Percentiles rank a stretch among this genome's conserved stretches.
phyloP scores from a whole-genome alignment of 169 alveolate species.

The Eimeria falciformis region DNA sequence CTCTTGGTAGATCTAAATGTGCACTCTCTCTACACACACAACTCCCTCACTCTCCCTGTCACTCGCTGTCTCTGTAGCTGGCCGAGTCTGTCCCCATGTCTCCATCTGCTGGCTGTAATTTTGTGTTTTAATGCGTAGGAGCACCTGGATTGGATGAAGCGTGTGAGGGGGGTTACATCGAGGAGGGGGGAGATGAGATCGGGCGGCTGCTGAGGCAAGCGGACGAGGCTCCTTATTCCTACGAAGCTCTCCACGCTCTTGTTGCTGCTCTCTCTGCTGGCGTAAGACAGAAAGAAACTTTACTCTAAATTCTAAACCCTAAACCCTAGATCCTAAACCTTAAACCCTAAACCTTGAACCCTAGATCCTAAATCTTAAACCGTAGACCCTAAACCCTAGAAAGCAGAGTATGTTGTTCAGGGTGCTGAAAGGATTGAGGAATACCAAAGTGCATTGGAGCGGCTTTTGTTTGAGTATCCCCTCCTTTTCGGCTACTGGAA shows the following conservation, averaged over 20 bases:
- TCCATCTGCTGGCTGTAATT: too few species aligned
- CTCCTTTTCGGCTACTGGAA: slow-evolving; percentile 80
- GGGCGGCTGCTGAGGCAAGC: slow-evolving; percentile 50
- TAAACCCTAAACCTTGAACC: not conserved
- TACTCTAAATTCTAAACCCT: not conserved
- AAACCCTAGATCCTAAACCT: not conserved
- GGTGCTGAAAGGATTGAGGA: slow-evolving; percentile 73
- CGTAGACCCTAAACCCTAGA: slow-evolving; percentile 9
- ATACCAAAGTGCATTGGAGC: slow-evolving; percentile 62
- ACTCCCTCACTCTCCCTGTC: not conserved
- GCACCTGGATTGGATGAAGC: slow-evolving; percentile 21
- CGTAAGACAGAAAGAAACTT: slow-evolving; percentile 27
- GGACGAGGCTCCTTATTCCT: slow-evolving; percentile 70
- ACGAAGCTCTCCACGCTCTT: slow-evolving; percentile 65
- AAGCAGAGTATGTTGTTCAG: slow-evolving; percentile 11
- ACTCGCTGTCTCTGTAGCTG: not conserved
- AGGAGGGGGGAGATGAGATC: slow-evolving; percentile 4
- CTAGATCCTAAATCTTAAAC: not conserved
- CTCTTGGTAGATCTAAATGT: not conserved
- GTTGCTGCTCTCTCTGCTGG: slow-evolving; percentile 68
- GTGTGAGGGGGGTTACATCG: not conserved
- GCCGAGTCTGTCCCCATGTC: not conserved
- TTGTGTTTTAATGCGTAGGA: not conserved
- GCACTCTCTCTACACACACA: too few species aligned
- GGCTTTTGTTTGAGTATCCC: slow-evolving; percentile 74